Evolutionary conservation across 78 protist species (phyloP).

Genomic region (Dictyostelium firmibasis): DNA sequence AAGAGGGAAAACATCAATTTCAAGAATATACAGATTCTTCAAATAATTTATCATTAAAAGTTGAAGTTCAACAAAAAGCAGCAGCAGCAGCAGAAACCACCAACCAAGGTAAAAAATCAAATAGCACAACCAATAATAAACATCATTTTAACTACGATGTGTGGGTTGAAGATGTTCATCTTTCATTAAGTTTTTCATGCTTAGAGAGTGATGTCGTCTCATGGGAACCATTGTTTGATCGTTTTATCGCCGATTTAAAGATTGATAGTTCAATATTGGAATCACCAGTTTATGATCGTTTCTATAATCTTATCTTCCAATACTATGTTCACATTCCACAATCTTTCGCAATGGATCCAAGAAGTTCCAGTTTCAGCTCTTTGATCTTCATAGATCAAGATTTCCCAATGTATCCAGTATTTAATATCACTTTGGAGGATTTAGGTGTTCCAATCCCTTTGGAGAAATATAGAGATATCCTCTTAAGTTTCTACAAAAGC

Average conservation of each 20-base stretch:
- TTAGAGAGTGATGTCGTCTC: neutral
- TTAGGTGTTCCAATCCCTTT: neutral
- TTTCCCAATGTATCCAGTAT: neutral
- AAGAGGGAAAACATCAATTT: neutral
- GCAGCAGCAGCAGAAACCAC: neutral
- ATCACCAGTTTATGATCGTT: neutral
- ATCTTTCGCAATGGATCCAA: neutral
- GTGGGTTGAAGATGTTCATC: neutral
- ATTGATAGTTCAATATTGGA: neutral
- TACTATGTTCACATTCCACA: constrained; percentile 4
- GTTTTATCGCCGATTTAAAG: neutral
- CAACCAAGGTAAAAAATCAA: neutral
- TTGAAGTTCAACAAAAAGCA: neutral
- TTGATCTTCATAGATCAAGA: neutral
- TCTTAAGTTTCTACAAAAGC: neutral
- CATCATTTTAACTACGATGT: neutral
- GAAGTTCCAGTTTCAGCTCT: neutral
- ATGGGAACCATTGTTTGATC: neutral
- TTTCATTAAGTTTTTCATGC: neutral
- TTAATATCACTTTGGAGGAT: constrained; percentile 40
- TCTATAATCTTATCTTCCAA: neutral
- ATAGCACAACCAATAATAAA: neutral
- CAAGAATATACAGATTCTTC: constrained; percentile 8
- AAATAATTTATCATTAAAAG: neutral
- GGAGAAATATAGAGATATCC: constrained; percentile 10